These are phyloP conservation scores for Pseudocercospora cruenta DNA, from an alignment of 2,329 filamentous ascomycete genomes.

Conservation along the genomic window DNA sequence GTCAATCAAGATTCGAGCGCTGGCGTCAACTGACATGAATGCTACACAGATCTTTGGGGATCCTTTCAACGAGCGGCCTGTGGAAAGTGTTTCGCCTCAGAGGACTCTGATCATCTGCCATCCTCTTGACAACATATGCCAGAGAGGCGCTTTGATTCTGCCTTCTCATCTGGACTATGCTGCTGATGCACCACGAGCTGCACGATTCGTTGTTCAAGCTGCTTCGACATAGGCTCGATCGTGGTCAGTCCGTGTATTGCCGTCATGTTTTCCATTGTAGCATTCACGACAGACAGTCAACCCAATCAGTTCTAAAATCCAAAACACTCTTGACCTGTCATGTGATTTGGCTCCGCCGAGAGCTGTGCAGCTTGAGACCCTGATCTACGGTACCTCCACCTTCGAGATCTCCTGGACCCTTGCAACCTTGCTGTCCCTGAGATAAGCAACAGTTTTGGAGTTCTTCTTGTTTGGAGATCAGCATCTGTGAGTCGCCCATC, in stretches of 20 bases:
- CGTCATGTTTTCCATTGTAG: background rate
- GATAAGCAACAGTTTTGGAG: constrained; percentile 7
- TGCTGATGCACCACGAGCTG: constrained; percentile 37
- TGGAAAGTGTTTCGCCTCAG: constrained; percentile 38
- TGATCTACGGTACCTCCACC: constrained; percentile 3
- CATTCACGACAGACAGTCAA: background rate
- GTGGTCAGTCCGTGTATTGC: background rate
- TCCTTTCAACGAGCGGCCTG: constrained; percentile 41
- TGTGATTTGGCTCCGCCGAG: background rate
- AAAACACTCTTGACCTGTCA: background rate
- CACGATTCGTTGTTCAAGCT: constrained; percentile 35
- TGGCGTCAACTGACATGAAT: constrained; percentile 15
- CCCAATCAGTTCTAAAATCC: background rate
- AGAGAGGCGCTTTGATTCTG: constrained; percentile 36
- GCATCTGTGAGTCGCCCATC: background rate
- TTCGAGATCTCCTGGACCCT: background rate
- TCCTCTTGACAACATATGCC: constrained; percentile 41
- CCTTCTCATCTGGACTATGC: constrained; percentile 42
- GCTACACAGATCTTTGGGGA: constrained; percentile 41
- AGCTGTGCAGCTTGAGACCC: background rate
- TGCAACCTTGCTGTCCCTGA: background rate
- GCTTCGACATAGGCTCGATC: background rate
- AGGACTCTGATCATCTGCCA: constrained; percentile 43
- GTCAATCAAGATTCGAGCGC: background rate
- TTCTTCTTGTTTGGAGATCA: background rate